Evolutionary conservation across 2,329 filamentous ascomycete genomes (phyloP).

Genomic region (Plectosphaerella sp.): DNA sequence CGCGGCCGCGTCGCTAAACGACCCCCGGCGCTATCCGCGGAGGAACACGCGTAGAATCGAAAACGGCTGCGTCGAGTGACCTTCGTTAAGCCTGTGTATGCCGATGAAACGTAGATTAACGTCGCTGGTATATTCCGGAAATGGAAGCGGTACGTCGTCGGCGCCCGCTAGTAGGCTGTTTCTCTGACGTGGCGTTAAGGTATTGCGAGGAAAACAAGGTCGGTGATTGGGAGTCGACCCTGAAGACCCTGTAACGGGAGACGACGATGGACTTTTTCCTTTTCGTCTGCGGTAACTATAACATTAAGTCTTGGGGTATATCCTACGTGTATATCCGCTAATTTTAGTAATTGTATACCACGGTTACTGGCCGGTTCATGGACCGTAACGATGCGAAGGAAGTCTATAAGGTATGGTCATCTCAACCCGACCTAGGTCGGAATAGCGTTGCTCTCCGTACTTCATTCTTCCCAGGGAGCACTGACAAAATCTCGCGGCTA

Average conservation of each 20-base stretch:
- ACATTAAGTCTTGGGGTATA: constrained; percentile 16
- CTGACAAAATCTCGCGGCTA: not conserved
- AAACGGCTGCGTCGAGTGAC: constrained; percentile 11
- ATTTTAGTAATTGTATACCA: constrained; percentile 20
- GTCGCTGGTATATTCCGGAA: constrained; percentile 15
- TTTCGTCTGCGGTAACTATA: constrained; percentile 16
- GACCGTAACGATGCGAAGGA: constrained; percentile 18
- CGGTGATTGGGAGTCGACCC: no score
- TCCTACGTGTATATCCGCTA: constrained; percentile 18
- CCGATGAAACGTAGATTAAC: constrained; percentile 15
- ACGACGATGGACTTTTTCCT: constrained; percentile 21
- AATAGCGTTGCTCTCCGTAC: not conserved
- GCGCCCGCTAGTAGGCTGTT: no score
- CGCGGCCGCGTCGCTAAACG: constrained; percentile 1
- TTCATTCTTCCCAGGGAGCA: constrained; percentile 13
- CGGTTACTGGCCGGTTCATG: constrained; percentile 14
- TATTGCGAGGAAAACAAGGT: constrained; percentile 8
- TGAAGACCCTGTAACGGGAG: constrained; percentile 7
- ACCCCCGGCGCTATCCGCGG: constrained; percentile 12
- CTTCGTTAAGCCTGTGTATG: constrained; percentile 16
- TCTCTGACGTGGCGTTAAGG: not conserved
- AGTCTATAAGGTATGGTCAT: constrained; percentile 17
- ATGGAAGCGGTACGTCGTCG: constrained; percentile 9
- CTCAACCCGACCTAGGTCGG: no score
- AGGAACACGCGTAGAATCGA: constrained; percentile 12